Evolutionary conservation across 1,284 basidiomycete genomes (phyloP), one percentile per base, ranked within the genome.

Genomic region (Moniliophthora roreri): DNA sequence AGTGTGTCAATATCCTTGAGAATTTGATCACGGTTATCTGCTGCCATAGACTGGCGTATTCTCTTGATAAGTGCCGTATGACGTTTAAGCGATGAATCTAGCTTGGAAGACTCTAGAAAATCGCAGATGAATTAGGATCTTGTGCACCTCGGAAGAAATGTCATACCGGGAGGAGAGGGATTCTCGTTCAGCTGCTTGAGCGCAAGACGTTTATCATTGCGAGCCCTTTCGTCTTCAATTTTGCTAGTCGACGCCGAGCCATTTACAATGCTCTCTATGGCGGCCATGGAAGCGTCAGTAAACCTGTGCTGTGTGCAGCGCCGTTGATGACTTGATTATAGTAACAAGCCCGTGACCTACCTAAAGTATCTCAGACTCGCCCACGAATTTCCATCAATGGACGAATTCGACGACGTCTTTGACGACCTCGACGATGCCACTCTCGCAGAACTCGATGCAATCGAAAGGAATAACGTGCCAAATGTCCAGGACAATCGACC

Each of bases 41-140:
- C 66, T 47, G 89, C 87, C 62, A 95, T 76, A 32, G 89, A 91
- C 65, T 86, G 90, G 36, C 87, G 82, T 63, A 96, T 87, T 35
- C 91, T 85, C 70, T 95, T 98, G 60, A 97, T 91, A 58, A 96
- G 81, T 1, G 93, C 91, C 0, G 93, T 97, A 69, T 98, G 94
- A 20, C 92, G 87, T 72, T 94, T 98, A 54, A 98, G 73, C 35
- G 95, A 97, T 2, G 95, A 93, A 68, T 98, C 95, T 34, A 95
- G 78, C 65, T 82, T 90, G 15, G 78, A 74, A 8, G 77, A 69
- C 62, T 84, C 87, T 90, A 59, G 48, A 34, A 52, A 37, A 49
- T 45, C 53, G 47, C 20, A 53, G 34, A 47, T 20, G 15, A 54
- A 50, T 38, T 10, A 28, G n/a, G n/a, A 11, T 32, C 24, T 26